phyloP scores from a whole-genome alignment of 2,329 filamentous ascomycete species.

The Calonectria honghensis region DNA sequence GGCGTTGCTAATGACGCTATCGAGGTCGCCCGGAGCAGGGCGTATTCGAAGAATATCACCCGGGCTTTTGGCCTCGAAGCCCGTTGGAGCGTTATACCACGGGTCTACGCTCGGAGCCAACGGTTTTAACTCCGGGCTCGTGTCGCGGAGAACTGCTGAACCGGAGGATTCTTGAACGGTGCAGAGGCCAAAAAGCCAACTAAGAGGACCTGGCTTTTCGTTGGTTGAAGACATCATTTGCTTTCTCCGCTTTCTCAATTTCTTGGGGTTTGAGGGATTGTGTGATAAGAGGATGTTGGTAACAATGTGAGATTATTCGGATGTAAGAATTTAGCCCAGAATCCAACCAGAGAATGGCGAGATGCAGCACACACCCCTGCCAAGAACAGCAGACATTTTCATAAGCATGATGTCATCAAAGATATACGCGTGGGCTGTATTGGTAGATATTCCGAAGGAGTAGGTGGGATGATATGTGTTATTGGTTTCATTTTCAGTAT shows the following conservation, averaged over 20 bases:
- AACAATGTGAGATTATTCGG: not conserved
- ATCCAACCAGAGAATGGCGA: not conserved
- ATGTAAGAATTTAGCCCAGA: constrained; percentile 4
- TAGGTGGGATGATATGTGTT: no score
- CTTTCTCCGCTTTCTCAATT: no score
- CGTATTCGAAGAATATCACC: constrained; percentile 47
- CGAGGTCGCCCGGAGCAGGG: constrained; percentile 44
- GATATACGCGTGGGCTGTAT: not conserved
- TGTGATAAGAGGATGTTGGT: no score
- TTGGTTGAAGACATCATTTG: not conserved
- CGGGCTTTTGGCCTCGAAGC: constrained; percentile 30
- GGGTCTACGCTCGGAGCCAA: constrained; percentile 39
- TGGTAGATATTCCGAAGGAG: not conserved
- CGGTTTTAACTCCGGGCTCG: not conserved
- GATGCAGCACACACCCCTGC: not conserved
- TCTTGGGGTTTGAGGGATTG: not conserved
- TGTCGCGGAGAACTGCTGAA: not conserved
- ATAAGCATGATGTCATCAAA: constrained; percentile 8
- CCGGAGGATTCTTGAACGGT: not conserved
- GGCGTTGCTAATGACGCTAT: constrained; percentile 29
- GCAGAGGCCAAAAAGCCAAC: not conserved
- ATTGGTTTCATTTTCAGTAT: no score
- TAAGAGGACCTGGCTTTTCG: not conserved
- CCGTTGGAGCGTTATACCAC: constrained; percentile 38
- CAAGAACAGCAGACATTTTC: not conserved